A percentile compares a stretch with the other conserved stretches of the same genome.
Conservation (phyloP, 2,329 filamentous ascomycete species). For the Ophiostoma himal-ulmi region DNA sequence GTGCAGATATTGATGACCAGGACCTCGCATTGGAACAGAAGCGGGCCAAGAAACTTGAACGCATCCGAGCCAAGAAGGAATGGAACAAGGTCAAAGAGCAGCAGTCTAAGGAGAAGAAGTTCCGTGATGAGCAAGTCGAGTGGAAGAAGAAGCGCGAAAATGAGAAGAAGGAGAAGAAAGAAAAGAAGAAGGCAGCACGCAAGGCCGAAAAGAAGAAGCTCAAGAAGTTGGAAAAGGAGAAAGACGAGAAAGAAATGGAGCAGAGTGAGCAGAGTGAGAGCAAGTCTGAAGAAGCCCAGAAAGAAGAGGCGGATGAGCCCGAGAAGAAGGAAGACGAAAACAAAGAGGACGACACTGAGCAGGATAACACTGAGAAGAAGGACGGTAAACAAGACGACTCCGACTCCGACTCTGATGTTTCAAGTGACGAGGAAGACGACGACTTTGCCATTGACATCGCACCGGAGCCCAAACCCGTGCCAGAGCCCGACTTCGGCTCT, state of each 20-base stretch:
- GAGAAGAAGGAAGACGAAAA: background rate
- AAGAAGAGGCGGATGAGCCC: background rate
- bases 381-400: background rate
- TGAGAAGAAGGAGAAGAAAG: constrained; percentile 28
- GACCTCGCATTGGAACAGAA: constrained; percentile 20
- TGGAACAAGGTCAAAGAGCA: constrained; percentile 14
- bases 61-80: background rate
- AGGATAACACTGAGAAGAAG: background rate
- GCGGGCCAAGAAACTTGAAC: background rate
- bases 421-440: background rate
- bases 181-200: constrained; percentile 25
- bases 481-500: constrained; percentile 19
- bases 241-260: background rate
- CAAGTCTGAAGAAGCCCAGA: background rate
- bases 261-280: background rate
- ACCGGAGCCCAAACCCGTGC: constrained; percentile 14
- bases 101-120: constrained; percentile 15
- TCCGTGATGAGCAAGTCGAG: background rate
- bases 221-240: constrained; percentile 23
- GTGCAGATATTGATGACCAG: constrained; percentile 21
- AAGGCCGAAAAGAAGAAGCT: constrained; percentile 27
- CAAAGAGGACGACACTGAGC: background rate
- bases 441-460: constrained; percentile 3
- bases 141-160: constrained; percentile 16
- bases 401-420: constrained; percentile 6